Evolutionary conservation across 768 basidiomycete species (phyloP).

Genomic region (Lyophyllum semitale): DNA sequence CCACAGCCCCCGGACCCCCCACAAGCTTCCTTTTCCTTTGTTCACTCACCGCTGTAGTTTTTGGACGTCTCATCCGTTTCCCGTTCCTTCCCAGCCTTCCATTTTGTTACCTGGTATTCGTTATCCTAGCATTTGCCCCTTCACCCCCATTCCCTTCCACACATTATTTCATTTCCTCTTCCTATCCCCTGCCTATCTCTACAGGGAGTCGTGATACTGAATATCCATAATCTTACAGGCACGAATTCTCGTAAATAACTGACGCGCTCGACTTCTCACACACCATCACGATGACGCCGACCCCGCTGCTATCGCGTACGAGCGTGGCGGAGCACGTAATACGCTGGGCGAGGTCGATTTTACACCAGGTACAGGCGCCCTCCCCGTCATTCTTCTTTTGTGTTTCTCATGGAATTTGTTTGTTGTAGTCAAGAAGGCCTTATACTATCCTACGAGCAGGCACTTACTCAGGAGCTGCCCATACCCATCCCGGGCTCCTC

Average conservation of each 20-base stretch:
- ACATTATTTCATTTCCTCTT: background rate
- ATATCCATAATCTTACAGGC: conserved; percentile 35
- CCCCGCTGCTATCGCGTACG: conserved; percentile 50
- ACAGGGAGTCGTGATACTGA: background rate
- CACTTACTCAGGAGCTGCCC: conserved; percentile 76
- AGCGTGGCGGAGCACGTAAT: conserved; percentile 69
- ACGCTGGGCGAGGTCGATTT: conserved; percentile 89
- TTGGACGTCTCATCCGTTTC: too few species aligned
- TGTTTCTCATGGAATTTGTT: background rate
- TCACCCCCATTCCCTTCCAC: background rate
- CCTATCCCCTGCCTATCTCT: background rate
- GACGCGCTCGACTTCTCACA: conserved; percentile 90
- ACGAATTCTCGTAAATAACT: conserved; percentile 85
- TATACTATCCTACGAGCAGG: conserved; percentile 90
- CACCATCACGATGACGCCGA: conserved; percentile 85
- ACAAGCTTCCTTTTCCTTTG: too few species aligned
- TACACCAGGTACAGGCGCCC: conserved; percentile 75
- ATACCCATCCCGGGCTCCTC: conserved; percentile 25
- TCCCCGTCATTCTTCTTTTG: background rate
- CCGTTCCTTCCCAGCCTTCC: too few species aligned
- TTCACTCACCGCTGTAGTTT: too few species aligned
- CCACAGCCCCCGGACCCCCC: background rate
- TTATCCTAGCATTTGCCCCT: background rate
- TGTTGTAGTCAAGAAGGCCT: conserved; percentile 84
- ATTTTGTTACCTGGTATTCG: too few species aligned